Conservation (phyloP, 768 basidiomycete genomes). For the Phylloporus scabripes region DNA sequence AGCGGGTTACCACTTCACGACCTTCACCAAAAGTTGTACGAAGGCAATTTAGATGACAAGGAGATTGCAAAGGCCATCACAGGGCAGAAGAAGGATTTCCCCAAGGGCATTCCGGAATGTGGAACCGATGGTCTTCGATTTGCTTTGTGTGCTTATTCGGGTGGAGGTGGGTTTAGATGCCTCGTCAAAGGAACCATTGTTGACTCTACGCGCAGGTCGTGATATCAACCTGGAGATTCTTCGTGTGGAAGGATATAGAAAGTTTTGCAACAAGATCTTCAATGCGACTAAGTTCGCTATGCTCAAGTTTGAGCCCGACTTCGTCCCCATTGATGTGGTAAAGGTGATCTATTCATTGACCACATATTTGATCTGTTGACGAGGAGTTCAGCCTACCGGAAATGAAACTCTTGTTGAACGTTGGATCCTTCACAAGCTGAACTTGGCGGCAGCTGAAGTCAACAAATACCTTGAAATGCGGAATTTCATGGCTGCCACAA, state of each 20-base stretch:
- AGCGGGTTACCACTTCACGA: slow-evolving; percentile 74
- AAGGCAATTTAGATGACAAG: slow-evolving; percentile 90
- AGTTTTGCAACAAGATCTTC: slow-evolving; percentile 99
- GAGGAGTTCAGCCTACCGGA: slow-evolving; percentile 63
- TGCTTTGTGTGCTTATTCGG: slow-evolving; percentile 90
- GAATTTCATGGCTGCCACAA: slow-evolving; percentile 92
- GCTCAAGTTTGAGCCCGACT: slow-evolving; percentile 85
- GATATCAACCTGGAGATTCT: slow-evolving; percentile 97
- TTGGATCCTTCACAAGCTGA: slow-evolving; percentile 95
- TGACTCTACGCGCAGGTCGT: slow-evolving; percentile 51
- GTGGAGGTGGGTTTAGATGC: slow-evolving; percentile 54
- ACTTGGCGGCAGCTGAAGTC: slow-evolving; percentile 69
- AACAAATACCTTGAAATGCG: slow-evolving; percentile 71
- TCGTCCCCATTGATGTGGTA: slow-evolving; percentile 64
- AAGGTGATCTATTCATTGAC: slow-evolving; percentile 44
- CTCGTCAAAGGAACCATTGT: background rate
- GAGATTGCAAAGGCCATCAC: slow-evolving; percentile 87
- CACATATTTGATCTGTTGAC: slow-evolving; percentile 3
- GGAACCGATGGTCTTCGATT: slow-evolving; percentile 96
- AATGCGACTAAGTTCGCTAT: slow-evolving; percentile 99
- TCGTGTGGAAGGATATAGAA: slow-evolving; percentile 95
- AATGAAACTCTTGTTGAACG: slow-evolving; percentile 87
- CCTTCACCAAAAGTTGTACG: slow-evolving; percentile 78
- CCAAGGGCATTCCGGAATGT: slow-evolving; percentile 97
- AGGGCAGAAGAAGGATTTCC: slow-evolving; percentile 99